phyloP scores from a whole-genome alignment of 495 filamentous ascomycete genomes.

The Daldinia childiae region DNA sequence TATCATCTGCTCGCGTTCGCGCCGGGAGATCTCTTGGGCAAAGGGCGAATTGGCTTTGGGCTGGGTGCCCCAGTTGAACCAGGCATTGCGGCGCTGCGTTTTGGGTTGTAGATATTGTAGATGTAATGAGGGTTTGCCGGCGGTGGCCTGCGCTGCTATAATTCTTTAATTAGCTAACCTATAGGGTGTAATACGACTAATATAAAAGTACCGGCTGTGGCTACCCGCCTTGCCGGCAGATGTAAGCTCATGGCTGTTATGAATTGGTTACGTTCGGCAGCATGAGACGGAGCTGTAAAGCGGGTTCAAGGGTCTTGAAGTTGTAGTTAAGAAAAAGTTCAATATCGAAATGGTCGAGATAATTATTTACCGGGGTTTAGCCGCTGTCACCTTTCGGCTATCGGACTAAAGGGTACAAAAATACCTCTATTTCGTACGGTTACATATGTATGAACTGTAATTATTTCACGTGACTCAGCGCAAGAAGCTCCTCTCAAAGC shows the following conservation, averaged over 20 bases:
- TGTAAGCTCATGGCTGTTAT: conserved; percentile 54
- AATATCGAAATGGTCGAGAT: neutral
- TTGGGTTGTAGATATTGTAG: conserved; percentile 37
- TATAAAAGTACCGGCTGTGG: conserved; percentile 46
- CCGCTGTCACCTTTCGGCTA: neutral
- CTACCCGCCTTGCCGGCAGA: conserved; percentile 55
- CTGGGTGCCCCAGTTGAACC: conserved; percentile 43
- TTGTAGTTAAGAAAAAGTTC: conserved; percentile 15
- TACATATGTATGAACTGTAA: no score
- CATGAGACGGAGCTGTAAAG: conserved; percentile 16
- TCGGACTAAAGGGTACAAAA: no score
- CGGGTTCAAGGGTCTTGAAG: conserved; percentile 6
- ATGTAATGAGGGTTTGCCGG: conserved; percentile 45
- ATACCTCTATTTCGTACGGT: no score
- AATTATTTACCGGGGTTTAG: conserved; percentile 22
- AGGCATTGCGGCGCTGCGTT: conserved; percentile 43
- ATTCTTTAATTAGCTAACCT: conserved; percentile 4
- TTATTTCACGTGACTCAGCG: conserved; percentile 26
- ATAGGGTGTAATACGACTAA: neutral
- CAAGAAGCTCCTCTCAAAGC: conserved; percentile 10
- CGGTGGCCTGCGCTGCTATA: conserved; percentile 40
- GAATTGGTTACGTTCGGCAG: conserved; percentile 19
- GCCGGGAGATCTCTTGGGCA: conserved; percentile 25
- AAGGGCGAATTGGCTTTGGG: conserved; percentile 4
- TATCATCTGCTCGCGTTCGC: conserved; percentile 48